Conservation (phyloP, 345 rosid genomes). For the Citrus reticulata region DNA sequence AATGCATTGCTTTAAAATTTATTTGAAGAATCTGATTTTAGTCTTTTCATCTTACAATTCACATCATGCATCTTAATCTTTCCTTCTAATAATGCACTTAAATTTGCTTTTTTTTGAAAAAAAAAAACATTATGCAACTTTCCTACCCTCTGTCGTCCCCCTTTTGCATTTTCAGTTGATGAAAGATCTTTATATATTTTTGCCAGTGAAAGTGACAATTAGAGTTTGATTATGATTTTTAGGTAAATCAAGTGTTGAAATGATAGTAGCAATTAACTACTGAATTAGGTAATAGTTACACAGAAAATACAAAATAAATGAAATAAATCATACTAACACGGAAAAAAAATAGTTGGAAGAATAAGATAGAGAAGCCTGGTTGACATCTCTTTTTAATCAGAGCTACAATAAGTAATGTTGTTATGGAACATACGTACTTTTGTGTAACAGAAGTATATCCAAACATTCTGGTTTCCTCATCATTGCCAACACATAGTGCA, state of each 20-base stretch:
- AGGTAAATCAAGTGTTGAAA: not conserved
- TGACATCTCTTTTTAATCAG: not conserved
- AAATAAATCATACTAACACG: not conserved
- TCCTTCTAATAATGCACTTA: not conserved
- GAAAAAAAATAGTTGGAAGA: not conserved
- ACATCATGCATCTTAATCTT: not conserved
- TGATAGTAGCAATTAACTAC: not conserved
- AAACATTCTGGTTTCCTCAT: not conserved
- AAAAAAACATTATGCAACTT: too few relatives aligned
- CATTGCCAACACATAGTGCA: not conserved
- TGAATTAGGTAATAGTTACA: not conserved
- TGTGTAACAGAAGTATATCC: not conserved
- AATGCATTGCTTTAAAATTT: not conserved
- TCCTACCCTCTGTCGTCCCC: too few relatives aligned
- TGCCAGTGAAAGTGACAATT: not conserved
- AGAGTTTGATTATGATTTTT: not conserved
- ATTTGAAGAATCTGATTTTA: not conserved
- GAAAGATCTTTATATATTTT: not conserved
- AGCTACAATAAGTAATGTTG: not conserved
- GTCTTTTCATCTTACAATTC: not conserved
- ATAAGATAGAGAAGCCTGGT: not conserved
- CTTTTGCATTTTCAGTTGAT: not conserved
- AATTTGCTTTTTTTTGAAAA: not conserved
- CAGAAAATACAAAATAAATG: not conserved
- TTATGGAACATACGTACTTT: not conserved